A percentile compares a stretch with the other conserved stretches of the same genome.
phyloP scores from a whole-genome alignment of 768 basidiomycete species.

The Psilocybe azurescens region DNA sequence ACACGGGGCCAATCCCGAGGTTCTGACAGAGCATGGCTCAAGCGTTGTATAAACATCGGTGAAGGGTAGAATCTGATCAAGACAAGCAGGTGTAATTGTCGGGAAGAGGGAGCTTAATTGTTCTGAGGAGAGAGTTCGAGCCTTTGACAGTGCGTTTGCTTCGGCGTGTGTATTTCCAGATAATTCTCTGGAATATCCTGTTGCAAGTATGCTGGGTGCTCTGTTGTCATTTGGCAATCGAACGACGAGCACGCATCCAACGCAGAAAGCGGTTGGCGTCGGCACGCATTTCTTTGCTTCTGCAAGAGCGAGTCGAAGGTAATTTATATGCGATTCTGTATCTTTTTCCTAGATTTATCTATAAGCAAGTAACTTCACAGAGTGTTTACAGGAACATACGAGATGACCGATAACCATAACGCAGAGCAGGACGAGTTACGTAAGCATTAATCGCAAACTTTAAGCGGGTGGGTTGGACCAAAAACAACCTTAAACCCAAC shows the following conservation, averaged over 20 bases:
- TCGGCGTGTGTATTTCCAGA: constrained; percentile 97
- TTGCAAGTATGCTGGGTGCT: constrained; percentile 63
- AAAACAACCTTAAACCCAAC: constrained; percentile 26
- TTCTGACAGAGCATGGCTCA: constrained; percentile 93
- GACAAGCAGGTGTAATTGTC: constrained; percentile 31
- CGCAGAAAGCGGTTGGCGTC: constrained; percentile 82
- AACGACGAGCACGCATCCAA: constrained; percentile 81
- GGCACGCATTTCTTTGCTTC: constrained; percentile 78
- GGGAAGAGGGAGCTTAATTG: constrained; percentile 54
- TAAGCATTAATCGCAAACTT: constrained; percentile 27
- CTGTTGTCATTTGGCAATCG: constrained; percentile 42
- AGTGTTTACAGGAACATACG: constrained; percentile 6
- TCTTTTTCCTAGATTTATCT: constrained; percentile 10
- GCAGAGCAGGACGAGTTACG: constrained; percentile 18
- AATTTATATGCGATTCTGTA: constrained; percentile 35
- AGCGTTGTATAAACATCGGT: constrained; percentile 93
- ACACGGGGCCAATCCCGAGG: constrained; percentile 87
- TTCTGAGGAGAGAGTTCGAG: constrained; percentile 45
- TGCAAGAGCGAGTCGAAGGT: constrained; percentile 66
- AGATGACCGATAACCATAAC: constrained; percentile 6
- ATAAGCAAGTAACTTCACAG: background rate
- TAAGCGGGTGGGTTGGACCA: constrained; percentile 13
- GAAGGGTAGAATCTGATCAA: constrained; percentile 57
- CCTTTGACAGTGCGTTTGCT: constrained; percentile 88
- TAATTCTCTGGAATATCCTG: constrained; percentile 90